These are phyloP conservation scores for Pythium biforme DNA, from an alignment of 352 stramenopile species.

Conservation along the genomic window DNA sequence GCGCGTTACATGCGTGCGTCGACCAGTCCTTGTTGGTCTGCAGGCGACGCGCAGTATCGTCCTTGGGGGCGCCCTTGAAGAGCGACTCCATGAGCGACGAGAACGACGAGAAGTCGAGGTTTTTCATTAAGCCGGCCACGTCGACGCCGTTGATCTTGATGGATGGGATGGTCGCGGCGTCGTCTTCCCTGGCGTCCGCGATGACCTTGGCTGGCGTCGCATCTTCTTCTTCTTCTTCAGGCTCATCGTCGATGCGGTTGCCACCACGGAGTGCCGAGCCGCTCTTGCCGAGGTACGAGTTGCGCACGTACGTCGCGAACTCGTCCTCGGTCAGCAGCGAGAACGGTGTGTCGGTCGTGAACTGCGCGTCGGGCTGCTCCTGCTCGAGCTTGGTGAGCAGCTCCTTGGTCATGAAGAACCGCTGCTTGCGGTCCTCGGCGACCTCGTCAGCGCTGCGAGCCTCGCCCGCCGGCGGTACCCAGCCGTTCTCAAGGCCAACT, in stretches of 20 bases:
- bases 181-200: background rate
- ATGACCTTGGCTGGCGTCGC: background rate
- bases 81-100: background rate
- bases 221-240: background rate
- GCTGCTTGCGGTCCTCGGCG: conserved; percentile 22
- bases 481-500: conserved; percentile 21
- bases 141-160: background rate
- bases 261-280: background rate
- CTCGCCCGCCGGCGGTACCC: conserved; percentile 25
- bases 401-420: conserved; percentile 27
- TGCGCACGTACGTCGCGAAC: conserved; percentile 24
- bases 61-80: background rate
- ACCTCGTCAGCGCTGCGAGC: conserved; percentile 27
- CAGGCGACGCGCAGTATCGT: background rate
- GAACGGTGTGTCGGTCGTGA: conserved; percentile 29
- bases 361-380: conserved; percentile 24
- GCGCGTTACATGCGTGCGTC: conserved; percentile 16
- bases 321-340: conserved; percentile 27
- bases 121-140: conserved; percentile 1
- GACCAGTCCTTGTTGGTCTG: conserved; percentile 20
- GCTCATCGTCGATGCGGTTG: conserved; percentile 2
- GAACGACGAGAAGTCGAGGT: conserved; percentile 16
- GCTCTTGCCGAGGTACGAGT: conserved; percentile 13
- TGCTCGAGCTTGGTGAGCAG: conserved; percentile 13
- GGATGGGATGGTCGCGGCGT: background rate